Base-by-base conservation (phyloP, 345 rosid species). In the Rubroshorea leprosula region DNA sequence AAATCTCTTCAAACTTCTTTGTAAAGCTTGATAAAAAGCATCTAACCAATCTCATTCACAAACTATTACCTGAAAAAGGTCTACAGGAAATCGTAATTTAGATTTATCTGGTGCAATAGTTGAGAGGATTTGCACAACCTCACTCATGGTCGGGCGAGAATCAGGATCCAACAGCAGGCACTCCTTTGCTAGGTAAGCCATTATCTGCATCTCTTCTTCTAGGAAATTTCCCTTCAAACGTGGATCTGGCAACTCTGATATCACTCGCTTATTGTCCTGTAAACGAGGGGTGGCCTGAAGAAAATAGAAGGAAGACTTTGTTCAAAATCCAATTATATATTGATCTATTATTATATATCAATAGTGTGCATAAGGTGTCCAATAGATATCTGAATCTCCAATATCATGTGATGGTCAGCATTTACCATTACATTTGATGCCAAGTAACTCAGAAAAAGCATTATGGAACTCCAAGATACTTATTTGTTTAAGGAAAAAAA, bases 171-270 rank as follows among this genome's bases (percentile, higher is more conserved):
- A 62, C 61, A 82, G 77, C 76, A 93, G 71, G 76, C 99, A 93
- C 62, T 93, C 97, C 79, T 82, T 93, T 49, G 97, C 91, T 29
- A 93, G 82, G 67, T 87, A 93, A 51, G 99, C 99, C 89, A 89
- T 80, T 68, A 89, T 82, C 61, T 83, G 91, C 81, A 93, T 77
- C 65, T 89, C 99, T 72, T 89, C 97, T 68, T 83, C 84, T 0
- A 78, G 85, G 74, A 85, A 93, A 46, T 76, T 70, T 55, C 94
- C 82, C 18, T 78, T 75, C 23, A 93, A 69, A 35, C 90, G 71
- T 3, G 90, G 90, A 54, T 93, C 99, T 20, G 99, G 96, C 68
- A 93, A 68, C 66, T 89, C 99, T 8, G 73, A 57, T 49, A 71
- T 72, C 61, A 89, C 92, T 26, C 71, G 77, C 60, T 61, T 70